Percentiles rank a stretch among this genome's conserved stretches.
phyloP scores from a whole-genome alignment of 306 rosid species.

The Vicia sativa region DNA sequence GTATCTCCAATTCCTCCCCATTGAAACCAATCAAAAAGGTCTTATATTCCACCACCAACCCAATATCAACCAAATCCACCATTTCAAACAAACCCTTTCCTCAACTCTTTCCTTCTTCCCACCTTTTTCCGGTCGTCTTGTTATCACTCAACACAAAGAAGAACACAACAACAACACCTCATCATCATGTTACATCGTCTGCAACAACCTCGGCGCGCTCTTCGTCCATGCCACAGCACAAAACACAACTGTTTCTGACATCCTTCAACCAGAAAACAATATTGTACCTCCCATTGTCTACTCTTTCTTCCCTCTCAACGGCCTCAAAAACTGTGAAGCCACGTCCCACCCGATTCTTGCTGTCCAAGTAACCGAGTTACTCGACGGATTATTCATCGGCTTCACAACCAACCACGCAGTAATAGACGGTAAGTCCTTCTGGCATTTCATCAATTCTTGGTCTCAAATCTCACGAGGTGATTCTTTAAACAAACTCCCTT shows the following conservation, averaged over 20 bases:
- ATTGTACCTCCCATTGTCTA: neutral
- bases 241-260: neutral
- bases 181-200: neutral
- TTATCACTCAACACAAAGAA: neutral
- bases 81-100: too few species aligned
- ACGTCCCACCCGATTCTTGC: neutral
- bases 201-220: neutral
- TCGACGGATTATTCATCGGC: too few species aligned
- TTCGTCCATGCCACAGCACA: neutral
- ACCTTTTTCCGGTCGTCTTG: neutral
- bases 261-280: neutral
- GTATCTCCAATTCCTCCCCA: too few species aligned
- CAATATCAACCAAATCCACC: too few species aligned
- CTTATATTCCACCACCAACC: too few species aligned
- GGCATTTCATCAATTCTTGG: too few species aligned
- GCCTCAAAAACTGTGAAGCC: neutral
- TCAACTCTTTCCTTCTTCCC: neutral
- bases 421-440: too few species aligned
- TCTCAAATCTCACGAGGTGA: too few species aligned
- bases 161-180: neutral
- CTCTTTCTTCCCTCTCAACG: neutral
- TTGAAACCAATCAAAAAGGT: too few species aligned
- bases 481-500: too few species aligned
- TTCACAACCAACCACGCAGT: too few species aligned
- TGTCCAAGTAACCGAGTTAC: too few species aligned